phyloP scores from a whole-genome alignment of 169 alveolate genomes.

The Eimeria acervulina region DNA sequence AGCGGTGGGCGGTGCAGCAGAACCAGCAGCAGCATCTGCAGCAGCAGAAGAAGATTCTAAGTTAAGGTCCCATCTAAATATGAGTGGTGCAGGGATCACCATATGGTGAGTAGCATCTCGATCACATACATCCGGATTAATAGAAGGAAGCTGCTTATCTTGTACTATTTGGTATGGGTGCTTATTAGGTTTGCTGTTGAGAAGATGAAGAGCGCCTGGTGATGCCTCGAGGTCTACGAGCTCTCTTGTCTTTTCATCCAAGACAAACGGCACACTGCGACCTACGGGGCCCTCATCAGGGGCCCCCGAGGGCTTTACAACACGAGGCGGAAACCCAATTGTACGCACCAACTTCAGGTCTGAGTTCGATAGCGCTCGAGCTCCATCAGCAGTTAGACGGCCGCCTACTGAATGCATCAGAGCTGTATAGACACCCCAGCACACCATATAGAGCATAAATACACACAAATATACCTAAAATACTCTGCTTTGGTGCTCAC shows the following conservation, averaged over 20 bases:
- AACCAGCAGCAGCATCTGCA: background rate
- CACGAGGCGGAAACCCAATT: background rate
- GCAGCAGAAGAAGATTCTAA: background rate
- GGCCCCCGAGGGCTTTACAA: background rate
- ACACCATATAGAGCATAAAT: background rate
- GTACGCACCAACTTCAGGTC: background rate
- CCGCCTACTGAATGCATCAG: conserved; percentile 31
- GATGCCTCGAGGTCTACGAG: background rate
- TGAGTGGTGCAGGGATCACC: background rate
- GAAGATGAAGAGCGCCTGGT: too few relatives aligned
- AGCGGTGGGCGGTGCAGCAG: background rate
- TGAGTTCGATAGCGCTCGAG: background rate
- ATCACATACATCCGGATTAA: conserved; percentile 46
- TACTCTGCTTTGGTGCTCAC: too few relatives aligned
- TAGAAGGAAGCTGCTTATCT: background rate
- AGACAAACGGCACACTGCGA: background rate
- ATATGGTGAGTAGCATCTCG: conserved; percentile 17
- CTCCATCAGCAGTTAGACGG: conserved; percentile 21
- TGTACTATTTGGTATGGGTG: background rate
- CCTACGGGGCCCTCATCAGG: background rate
- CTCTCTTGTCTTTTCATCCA: conserved; percentile 19
- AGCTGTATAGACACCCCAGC: conserved; percentile 24
- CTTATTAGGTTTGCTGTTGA: conserved; percentile 7
- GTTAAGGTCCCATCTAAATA: conserved; percentile 47
- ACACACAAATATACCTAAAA: background rate